Base-by-base conservation (phyloP, 2,329 filamentous ascomycete genomes). In the Aspergillus sp. region DNA sequence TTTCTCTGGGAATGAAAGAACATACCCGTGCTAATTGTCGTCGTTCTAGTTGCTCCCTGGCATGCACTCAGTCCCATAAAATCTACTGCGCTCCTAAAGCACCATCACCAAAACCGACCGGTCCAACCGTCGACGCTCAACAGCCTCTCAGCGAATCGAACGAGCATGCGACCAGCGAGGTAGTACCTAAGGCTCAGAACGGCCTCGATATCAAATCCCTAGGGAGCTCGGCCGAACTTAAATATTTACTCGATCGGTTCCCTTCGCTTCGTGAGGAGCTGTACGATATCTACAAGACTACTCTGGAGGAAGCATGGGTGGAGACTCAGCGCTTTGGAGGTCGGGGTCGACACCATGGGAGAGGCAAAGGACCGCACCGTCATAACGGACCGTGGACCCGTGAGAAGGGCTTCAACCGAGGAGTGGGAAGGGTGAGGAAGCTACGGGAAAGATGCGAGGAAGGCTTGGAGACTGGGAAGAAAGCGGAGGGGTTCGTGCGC, bases 41-140 rank as follows among this genome's bases (percentile, higher is more conserved):
- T 39, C 23, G 28, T 25, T 48, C 23, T 63, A 81, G 80, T 63
- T 82, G 80, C 58, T 82, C 80, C 9, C 73, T 82, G 39, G 71
- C 68, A 32, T 82, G 80, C 65, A 78, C 77, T 39, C 76, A 80
- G 57, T 70, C 73, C 5, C 79, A 81, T 66, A 80, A 80, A 66
- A 72, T 73, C 17, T 75, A 75, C 59, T 81, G 79, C 62, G 68
- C 70, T 19, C 73, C 75, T n/a, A 72, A 71, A 63, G 57, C 64
- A 30, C 54, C 58, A 17, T 61, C 63, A 21, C 53, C 65, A 19
- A 63, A 66, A 32, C 38, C 63, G 28, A 58, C 61, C 45, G 57
- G 61, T 10, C 58, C 62, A 57, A 55, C 57, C 45, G 59, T 62
- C 49, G 54, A 53, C 49, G 13, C 59, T 30, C 62, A 56, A 32